These are phyloP conservation scores for Pistacia integerrima DNA, from an alignment of 345 rosid genomes.

Conservation along the genomic window DNA sequence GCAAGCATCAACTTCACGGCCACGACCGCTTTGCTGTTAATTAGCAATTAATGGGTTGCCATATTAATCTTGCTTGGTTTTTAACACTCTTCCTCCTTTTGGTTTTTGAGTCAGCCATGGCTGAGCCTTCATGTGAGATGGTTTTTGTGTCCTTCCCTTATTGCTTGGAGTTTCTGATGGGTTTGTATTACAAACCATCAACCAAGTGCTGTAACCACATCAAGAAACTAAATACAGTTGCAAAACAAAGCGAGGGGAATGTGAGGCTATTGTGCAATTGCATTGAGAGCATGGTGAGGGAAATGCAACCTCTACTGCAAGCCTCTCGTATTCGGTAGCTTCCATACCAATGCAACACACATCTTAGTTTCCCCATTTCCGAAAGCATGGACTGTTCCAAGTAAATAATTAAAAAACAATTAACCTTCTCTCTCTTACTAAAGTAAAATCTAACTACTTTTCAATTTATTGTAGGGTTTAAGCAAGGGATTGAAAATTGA, in stretches of 20 bases:
- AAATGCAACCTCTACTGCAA: slow-evolving; percentile 33
- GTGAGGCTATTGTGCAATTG: slow-evolving; percentile 42
- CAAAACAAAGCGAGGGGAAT: slow-evolving; percentile 31
- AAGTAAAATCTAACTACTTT: not conserved
- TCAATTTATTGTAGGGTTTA: not conserved
- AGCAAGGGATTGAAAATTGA: not conserved
- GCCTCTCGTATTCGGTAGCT: slow-evolving; percentile 39
- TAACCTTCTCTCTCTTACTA: not conserved
- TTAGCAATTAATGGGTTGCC: slow-evolving; percentile 3
- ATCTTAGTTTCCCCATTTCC: slow-evolving; percentile 57
- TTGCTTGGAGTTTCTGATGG: slow-evolving; percentile 48
- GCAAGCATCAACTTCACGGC: not conserved
- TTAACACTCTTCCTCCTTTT: slow-evolving; percentile 22
- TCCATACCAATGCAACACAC: slow-evolving; percentile 37
- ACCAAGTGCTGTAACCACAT: slow-evolving; percentile 41
- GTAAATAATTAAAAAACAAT: not conserved
- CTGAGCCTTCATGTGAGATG: slow-evolving; percentile 31
- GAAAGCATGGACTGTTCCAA: slow-evolving; percentile 38
- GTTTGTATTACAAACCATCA: slow-evolving; percentile 30
- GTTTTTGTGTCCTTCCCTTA: slow-evolving; percentile 40
- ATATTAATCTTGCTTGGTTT: not conserved
- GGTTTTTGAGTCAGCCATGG: slow-evolving; percentile 19
- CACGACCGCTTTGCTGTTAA: too few relatives aligned
- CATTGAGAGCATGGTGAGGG: slow-evolving; percentile 41
- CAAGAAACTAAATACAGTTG: slow-evolving; percentile 36